These are phyloP conservation scores for Entomortierella parvispora DNA, from an alignment of 192 early-diverging fungal genomes.

Conservation along the genomic window DNA sequence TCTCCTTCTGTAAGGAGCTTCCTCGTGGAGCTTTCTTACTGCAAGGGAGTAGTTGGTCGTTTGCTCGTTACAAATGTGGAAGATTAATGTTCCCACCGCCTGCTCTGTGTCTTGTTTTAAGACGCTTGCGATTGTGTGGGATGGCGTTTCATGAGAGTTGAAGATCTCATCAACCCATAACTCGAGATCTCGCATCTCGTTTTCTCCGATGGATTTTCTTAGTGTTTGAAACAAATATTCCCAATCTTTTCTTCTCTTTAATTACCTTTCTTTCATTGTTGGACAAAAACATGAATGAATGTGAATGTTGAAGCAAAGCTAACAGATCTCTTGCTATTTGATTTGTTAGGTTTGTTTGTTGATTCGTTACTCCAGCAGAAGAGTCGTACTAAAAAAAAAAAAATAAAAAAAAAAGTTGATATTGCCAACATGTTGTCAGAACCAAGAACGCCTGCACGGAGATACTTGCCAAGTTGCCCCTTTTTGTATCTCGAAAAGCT, in stretches of 20 bases:
- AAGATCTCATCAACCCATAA: conserved; percentile 47
- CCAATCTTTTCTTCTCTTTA: conserved; percentile 4
- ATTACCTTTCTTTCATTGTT: background rate
- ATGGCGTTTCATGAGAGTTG: conserved; percentile 56
- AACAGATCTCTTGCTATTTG: conserved; percentile 3
- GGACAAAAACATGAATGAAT: background rate
- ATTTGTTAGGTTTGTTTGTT: conserved; percentile 19
- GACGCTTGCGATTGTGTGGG: conserved; percentile 52
- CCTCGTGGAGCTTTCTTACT: conserved; percentile 1
- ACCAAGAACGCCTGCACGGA: too few relatives aligned
- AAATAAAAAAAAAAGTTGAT: background rate
- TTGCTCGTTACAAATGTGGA: conserved; percentile 59
- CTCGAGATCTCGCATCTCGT: background rate
- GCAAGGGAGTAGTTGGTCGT: conserved; percentile 31
- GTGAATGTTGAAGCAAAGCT: background rate
- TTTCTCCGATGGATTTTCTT: conserved; percentile 41
- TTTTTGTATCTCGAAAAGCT: too few relatives aligned
- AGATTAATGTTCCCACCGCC: conserved; percentile 52
- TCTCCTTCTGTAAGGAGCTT: too few relatives aligned
- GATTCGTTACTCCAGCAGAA: background rate
- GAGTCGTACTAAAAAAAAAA: background rate
- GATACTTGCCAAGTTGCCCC: too few relatives aligned
- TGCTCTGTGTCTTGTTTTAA: conserved; percentile 54
- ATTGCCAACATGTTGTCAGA: background rate
- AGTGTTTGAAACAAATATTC: conserved; percentile 55